These are phyloP conservation scores for Xylaria telfairii DNA, from an alignment of 495 filamentous ascomycete species.

Conservation along the genomic window DNA sequence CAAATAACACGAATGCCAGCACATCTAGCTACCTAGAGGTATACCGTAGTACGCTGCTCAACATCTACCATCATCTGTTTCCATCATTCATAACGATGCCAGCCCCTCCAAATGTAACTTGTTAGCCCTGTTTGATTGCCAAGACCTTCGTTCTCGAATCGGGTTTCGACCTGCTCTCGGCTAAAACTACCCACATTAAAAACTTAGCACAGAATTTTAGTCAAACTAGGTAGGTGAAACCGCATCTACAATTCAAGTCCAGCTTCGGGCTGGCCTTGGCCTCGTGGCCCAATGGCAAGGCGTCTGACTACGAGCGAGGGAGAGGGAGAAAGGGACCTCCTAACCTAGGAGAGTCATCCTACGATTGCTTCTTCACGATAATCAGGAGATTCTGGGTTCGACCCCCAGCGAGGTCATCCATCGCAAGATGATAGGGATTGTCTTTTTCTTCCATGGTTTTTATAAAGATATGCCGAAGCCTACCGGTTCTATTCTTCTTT, in stretches of 20 bases:
- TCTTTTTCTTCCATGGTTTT: neutral
- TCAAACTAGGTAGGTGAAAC: neutral
- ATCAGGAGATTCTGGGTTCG: slow-evolving; percentile 22
- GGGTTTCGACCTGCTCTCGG: neutral
- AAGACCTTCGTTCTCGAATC: neutral
- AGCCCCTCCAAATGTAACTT: neutral
- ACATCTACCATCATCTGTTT: neutral
- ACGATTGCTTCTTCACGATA: slow-evolving; percentile 1
- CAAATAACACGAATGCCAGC: neutral
- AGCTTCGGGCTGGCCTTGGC: neutral
- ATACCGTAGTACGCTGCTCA: neutral
- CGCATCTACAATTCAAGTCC: neutral
- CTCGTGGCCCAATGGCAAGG: slow-evolving; percentile 24
- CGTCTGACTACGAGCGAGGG: slow-evolving; percentile 10
- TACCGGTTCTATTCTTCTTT: neutral
- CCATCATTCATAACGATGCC: neutral
- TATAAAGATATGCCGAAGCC: neutral
- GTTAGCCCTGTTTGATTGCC: neutral
- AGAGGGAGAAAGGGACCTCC: too few species aligned
- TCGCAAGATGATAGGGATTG: neutral
- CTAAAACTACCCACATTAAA: neutral
- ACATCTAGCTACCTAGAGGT: neutral
- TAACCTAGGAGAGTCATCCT: too few species aligned
- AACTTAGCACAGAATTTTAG: neutral
- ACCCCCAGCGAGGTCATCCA: slow-evolving; percentile 20